These are phyloP conservation scores for Withania somnifera DNA, from an alignment of 305 asterid genomes.

Conservation along the genomic window DNA sequence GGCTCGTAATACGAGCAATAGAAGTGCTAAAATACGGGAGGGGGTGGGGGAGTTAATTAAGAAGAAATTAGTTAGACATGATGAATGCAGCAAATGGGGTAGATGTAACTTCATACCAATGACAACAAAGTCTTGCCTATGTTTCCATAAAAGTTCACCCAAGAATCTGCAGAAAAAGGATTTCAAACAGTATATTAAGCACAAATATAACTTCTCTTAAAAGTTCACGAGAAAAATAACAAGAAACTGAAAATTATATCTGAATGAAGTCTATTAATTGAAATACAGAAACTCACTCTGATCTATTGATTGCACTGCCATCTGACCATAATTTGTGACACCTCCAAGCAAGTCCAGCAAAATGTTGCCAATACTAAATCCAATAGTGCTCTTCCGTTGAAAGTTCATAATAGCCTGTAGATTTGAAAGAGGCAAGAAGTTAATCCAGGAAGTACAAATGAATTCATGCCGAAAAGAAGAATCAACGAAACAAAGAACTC, in stretches of 20 bases:
- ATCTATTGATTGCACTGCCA: conserved; percentile 85
- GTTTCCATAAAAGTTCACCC: conserved; percentile 93
- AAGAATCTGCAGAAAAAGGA: conserved; percentile 44
- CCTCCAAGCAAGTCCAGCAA: conserved; percentile 85
- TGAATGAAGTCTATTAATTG: background rate
- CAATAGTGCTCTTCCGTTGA: conserved; percentile 71
- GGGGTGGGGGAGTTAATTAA: background rate
- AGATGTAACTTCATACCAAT: conserved; percentile 36
- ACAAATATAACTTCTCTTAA: background rate
- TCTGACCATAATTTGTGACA: conserved; percentile 61
- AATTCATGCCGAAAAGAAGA: background rate
- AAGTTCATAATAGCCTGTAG: conserved; percentile 63
- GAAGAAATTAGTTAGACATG: background rate
- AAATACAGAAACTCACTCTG: conserved; percentile 46
- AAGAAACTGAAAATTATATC: background rate
- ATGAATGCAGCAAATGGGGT: background rate
- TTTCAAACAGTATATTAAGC: background rate
- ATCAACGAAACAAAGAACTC: background rate
- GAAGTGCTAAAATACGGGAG: background rate
- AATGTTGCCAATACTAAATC: conserved; percentile 91
- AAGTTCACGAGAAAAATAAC: background rate
- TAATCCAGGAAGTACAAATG: background rate
- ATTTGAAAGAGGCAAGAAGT: background rate
- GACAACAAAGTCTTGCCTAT: conserved; percentile 88
- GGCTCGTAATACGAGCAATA: background rate